phyloP scores from a whole-genome alignment of 163 green algal species.

The Scenedesmus sp. region DNA sequence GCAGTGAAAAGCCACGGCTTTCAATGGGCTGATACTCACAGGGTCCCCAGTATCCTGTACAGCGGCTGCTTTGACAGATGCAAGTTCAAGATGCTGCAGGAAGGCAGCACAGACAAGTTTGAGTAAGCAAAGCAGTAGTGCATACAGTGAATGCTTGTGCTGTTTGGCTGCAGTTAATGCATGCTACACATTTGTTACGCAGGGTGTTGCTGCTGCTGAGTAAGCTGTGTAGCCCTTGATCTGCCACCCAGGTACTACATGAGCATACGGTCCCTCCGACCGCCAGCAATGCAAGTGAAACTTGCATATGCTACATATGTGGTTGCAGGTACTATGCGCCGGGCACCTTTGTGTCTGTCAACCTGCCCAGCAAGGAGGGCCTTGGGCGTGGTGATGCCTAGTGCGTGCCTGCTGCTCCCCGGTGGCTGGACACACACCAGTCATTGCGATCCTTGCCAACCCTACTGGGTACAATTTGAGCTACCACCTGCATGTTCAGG shows the following conservation, averaged over 20 bases:
- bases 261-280: too few species aligned
- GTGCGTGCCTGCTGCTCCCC: background rate
- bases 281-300: background rate
- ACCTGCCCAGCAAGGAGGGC: constrained; percentile 12
- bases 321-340: background rate
- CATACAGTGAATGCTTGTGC: background rate
- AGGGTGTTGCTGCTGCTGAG: background rate
- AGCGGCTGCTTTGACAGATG: background rate
- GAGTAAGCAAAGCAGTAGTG: background rate
- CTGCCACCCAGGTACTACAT: background rate
- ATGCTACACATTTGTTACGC: background rate
- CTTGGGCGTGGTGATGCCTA: background rate
- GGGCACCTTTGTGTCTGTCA: background rate
- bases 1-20: background rate
- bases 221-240: background rate
- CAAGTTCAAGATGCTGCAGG: background rate
- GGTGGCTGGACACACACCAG: too few species aligned
- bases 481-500: too few species aligned
- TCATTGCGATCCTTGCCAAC: too few species aligned
- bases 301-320: background rate
- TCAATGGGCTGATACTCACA: background rate
- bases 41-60: background rate
- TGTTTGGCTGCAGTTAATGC: background rate
- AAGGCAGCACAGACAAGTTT: background rate
- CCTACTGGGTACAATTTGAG: too few species aligned